Evolutionary conservation across 345 rosid species (phyloP), one percentile per base, ranked within the genome.

Genomic region (Hirschfeldia incana): DNA sequence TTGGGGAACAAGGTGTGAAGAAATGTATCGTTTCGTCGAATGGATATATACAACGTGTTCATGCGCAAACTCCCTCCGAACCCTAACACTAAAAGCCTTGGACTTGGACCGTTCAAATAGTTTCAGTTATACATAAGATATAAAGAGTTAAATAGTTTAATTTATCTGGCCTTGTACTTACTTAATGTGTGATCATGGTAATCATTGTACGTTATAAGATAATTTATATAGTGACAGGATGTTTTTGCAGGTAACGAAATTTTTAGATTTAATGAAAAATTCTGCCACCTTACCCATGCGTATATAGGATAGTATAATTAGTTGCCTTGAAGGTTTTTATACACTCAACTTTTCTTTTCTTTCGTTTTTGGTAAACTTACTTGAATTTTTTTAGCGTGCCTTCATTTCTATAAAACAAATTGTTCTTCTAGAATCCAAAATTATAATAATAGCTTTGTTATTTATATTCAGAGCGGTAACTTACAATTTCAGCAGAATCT

Each of bases 271-370:
- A 30, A 53, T 53, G 30, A 42, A 37, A 65, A 65, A 70, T 58
- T 80, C 77, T 84, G 92, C 89, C 89, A 86, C 85, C 83, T 70
- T 87, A 77, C 72, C 78, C 53, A 34, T 85, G 91, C 91, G 88
- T 88, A 86, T 65, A 57, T 73, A 75, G 87, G 84, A 42, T 75
- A 75, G 76, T 80, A 70, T 75, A 80, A 75, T 70, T 80, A 70
- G 80, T 32, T 75, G 83, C 70, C 72, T 80, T 44, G 64, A 30
- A 75, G 42, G 70, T 65, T 80, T 74, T 53, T 53, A 44, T 65
- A 80, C 71, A 75, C 51, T 64, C 60, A 74, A 51, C 8, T 16
- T 53, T 53, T 7, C 1, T 15, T 51, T 51, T 13, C 21, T 21
- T 21, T 21, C 21, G 0, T 51, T 5, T 44, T 44, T 1, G 15